Base-by-base conservation (phyloP, 169 alveolate species). In the Eimeria tenella region DNA sequence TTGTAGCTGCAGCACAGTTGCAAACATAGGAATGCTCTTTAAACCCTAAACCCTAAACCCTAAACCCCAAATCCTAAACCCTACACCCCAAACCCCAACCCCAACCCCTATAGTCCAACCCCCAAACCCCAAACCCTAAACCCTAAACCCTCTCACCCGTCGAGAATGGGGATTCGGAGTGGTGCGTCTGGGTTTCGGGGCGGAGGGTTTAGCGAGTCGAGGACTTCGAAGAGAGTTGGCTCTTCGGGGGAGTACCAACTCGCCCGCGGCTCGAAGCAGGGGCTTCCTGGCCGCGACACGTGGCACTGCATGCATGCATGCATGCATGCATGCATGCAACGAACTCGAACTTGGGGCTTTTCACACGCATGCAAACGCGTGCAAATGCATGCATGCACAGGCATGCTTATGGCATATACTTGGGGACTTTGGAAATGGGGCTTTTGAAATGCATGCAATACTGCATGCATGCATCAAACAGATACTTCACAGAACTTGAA, bases 131-230 rank as follows among this genome's bases (percentile, higher is more conserved):
- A n/a, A n/a, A n/a, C n/a, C n/a, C n/a, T n/a, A n/a, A n/a, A n/a
- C n/a, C n/a, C n/a, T n/a, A n/a, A n/a, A n/a, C n/a, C n/a, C n/a
- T 42, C 91, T 11, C 88, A 93, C 95, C 98, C 98, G 77, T 98
- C 99, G 55, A 98, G 95, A 87, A 98, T 93, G 10, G 99, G 99
- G 42, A 98, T 96, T 17, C 99, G 96, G 58, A 98, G 94, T 0
- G 98, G 97, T 9, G 97, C 99, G 63, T 96, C 95, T 50, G 93
- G 97, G 65, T 96, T 97, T 82, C 98, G 94, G n/a, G 94, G 96
- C n/a, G 97, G 96, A 3, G 97, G 95, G 25, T 96, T 84, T 23
- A 97, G 83, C 8, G 94, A 70, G 73, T 98, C 98, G 19, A 98
- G 93, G 74, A 98, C 96, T 90, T 96, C 97, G 95, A 97, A 97